phyloP scores from a whole-genome alignment of 768 basidiomycete genomes.

The Russula griseocarnosa region DNA sequence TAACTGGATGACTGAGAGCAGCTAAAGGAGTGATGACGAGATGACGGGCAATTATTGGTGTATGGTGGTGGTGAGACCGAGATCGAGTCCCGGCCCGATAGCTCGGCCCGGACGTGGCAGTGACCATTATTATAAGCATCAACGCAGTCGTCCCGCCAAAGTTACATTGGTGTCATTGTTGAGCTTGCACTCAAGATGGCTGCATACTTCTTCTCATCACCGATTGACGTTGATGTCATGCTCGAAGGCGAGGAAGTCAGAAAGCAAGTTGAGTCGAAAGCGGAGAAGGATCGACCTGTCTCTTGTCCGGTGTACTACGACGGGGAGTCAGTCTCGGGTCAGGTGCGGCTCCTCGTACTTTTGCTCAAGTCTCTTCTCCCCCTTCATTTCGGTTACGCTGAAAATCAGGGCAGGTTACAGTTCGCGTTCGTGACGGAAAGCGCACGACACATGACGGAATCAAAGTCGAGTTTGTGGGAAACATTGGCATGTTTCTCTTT shows the following conservation, averaged over 20 bases:
- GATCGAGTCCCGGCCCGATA: no score
- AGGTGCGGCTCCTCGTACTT: slow-evolving; percentile 46
- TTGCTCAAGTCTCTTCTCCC: background rate
- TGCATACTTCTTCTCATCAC: slow-evolving; percentile 87
- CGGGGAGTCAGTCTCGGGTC: slow-evolving; percentile 86
- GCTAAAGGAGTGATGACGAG: no score
- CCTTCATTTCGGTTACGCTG: background rate
- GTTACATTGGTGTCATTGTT: no score
- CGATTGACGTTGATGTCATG: slow-evolving; percentile 87
- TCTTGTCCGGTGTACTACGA: slow-evolving; percentile 94
- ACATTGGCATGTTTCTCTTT: slow-evolving; percentile 63
- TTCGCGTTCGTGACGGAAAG: slow-evolving; percentile 93
- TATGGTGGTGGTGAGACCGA: no score
- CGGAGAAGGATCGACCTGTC: slow-evolving; percentile 79
- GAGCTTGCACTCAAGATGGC: slow-evolving; percentile 50
- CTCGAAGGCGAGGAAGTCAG: slow-evolving; percentile 82
- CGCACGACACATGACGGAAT: slow-evolving; percentile 91
- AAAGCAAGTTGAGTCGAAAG: slow-evolving; percentile 86
- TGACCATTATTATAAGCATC: background rate
- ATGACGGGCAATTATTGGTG: no score
- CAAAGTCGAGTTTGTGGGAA: slow-evolving; percentile 95
- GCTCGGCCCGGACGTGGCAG: background rate
- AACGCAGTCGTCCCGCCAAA: background rate
- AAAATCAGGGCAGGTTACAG: slow-evolving; percentile 53
- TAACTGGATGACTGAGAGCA: no score